A percentile compares a stretch with the other conserved stretches of the same genome.
Conservation (phyloP, 805 yeast genomes). For the Yamadazyma ubonensis region DNA sequence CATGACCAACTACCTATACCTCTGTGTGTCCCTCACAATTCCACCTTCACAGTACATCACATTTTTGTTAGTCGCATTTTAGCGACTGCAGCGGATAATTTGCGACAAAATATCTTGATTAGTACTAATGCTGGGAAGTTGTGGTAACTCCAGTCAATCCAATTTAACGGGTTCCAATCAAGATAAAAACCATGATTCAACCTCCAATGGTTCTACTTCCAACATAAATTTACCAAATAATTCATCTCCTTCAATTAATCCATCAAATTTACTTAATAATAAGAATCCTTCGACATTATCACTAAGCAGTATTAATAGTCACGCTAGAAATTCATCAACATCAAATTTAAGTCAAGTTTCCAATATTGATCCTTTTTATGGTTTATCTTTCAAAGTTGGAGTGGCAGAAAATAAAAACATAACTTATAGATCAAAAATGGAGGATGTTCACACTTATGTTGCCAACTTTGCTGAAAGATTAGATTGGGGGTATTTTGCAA, state of each 20-base stretch:
- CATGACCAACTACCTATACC: too few relatives aligned
- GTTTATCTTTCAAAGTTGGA: conserved; percentile 78
- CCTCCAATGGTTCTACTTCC: too few relatives aligned
- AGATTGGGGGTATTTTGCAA: conserved; percentile 94
- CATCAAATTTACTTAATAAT: not conserved
- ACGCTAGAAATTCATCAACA: conserved; percentile 16
- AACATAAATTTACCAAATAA: too few relatives aligned
- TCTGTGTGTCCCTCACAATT: too few relatives aligned
- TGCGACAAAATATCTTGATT: too few relatives aligned
- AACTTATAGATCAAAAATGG: conserved; percentile 85
- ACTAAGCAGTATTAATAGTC: conserved; percentile 10
- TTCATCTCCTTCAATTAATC: not conserved
- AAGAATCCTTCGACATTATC: conserved; percentile 14
- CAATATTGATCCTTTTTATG: conserved; percentile 44
- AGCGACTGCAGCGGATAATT: conserved; percentile 5
- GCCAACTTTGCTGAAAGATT: conserved; percentile 88
- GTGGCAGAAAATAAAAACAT: conserved; percentile 87
- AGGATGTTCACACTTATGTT: conserved; percentile 90
- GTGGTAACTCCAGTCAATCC: too few relatives aligned
- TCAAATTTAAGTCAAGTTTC: conserved; percentile 13
- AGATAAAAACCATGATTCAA: too few relatives aligned
- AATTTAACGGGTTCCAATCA: too few relatives aligned
- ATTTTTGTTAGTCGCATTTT: not conserved
- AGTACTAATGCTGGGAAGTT: too few relatives aligned
- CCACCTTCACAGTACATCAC: not conserved